Conservation (phyloP, 2,329 filamentous ascomycete species). For the Ophiostoma angusticollis region DNA sequence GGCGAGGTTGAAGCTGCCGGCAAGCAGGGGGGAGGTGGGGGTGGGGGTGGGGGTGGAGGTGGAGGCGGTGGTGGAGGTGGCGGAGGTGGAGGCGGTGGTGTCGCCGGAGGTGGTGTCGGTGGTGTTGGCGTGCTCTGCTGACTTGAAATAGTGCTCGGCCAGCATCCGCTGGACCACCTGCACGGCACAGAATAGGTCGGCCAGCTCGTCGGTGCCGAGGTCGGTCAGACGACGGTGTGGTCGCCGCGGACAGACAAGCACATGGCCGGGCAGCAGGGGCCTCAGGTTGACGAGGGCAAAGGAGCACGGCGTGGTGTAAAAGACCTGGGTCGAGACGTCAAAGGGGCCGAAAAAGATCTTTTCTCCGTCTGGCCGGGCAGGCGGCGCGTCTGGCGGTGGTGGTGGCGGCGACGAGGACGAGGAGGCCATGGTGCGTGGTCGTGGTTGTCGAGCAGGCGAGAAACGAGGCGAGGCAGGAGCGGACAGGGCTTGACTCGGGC, state of each 20-base stretch:
- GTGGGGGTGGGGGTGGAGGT: too few species aligned
- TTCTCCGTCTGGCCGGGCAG: too few species aligned
- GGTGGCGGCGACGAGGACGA: too few species aligned
- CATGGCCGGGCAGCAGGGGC: conserved; percentile 82
- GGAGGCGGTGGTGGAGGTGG: too few species aligned
- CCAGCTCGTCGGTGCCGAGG: conserved; percentile 55
- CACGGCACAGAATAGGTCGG: conserved; percentile 77
- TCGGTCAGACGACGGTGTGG: conserved; percentile 62
- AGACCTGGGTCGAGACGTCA: conserved; percentile 75
- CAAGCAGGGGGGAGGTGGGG: too few species aligned
- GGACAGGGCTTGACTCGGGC: too few species aligned
- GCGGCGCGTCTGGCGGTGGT: too few species aligned
- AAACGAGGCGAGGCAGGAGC: too few species aligned
- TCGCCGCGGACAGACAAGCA: conserved; percentile 70
- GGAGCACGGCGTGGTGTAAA: conserved; percentile 64
- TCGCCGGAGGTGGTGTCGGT: not conserved
- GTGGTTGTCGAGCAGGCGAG: too few species aligned
- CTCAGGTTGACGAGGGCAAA: conserved; percentile 94
- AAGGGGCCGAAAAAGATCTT: conserved; percentile 60
- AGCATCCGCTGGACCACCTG: conserved; percentile 72
- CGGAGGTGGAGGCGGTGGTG: too few species aligned
- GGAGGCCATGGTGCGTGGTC: too few species aligned
- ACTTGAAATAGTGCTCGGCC: conserved; percentile 43
- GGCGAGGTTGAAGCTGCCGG: conserved; percentile 78
- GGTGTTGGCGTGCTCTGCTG: conserved; percentile 4